Evolutionary conservation across 208 protist genomes (phyloP), one percentile per base, ranked within the genome.

Genomic region (Giardia muris): DNA sequence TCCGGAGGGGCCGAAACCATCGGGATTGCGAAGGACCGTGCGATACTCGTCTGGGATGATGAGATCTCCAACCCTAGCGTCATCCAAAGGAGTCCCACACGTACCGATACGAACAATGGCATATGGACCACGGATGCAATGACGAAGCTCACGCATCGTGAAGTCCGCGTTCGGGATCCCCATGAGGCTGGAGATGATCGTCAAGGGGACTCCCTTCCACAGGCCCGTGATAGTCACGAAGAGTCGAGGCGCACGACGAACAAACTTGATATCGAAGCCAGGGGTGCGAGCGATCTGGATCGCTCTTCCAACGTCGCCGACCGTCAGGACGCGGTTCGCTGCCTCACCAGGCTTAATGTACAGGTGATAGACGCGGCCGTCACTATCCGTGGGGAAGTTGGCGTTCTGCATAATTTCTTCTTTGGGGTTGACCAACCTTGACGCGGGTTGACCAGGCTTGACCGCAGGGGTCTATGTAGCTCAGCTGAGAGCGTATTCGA

Each of bases 91-190:
- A 10, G 93, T 87, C 19, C 95, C 95, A 90, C 93, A 95, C 43
- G 94, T 95, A 43, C 95, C 95, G n/a, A 95, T 92, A 39, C 95
- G 93, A 2, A 95, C 87, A 57, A 95, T 89, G 19, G 94, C 67
- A 89, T 95, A 93, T 42, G 45, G 46, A 30, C 93, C 95, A 1
- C 95, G 93, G 39, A 95, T 67, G 42, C 95, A 46, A 0, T 92
- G 90, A 1, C 92, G 0, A 30, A 76, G 86, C 92, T 95, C 95
- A 67, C 95, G 92, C 67, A 95, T 90, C 0, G 94, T 47, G 89
- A 95, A 95, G 46, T 95, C 95, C 92, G 95, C 94, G 91, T 95
- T 95, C 10, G 95, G 92, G 87, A 93, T 93, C 46, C 95, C 95
- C 94, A 95, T 95, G 19, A 94, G 92, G 30, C 93, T 94, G 42